Evolutionary conservation across 139 green algal genomes (phyloP).

Genomic region (Edaphochlamys debaryana): DNA sequence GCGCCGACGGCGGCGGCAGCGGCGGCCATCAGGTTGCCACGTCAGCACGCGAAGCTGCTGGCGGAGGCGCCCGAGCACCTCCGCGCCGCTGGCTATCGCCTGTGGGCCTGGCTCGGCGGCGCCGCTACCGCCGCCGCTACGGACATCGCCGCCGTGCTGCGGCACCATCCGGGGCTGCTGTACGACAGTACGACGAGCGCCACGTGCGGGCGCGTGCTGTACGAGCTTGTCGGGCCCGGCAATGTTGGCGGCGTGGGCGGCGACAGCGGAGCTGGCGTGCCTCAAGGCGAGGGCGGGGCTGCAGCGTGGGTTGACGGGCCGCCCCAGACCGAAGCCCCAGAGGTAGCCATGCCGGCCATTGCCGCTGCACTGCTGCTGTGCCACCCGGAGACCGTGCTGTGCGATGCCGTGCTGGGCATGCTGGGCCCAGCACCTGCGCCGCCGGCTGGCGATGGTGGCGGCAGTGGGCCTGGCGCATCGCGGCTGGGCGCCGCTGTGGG

Average conservation of each 20-base stretch:
- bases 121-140: not conserved
- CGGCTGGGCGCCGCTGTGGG: not conserved
- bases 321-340: not conserved
- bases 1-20: not conserved
- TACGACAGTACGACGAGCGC: not conserved
- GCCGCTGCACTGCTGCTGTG: conserved; percentile 2
- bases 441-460: not conserved
- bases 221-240: not conserved
- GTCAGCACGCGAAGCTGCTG: not conserved
- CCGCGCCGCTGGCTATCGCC: not conserved
- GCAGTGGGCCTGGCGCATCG: not conserved
- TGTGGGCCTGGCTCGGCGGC: conserved; percentile 28
- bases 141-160: conserved; percentile 32
- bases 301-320: not conserved
- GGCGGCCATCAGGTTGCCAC: not conserved
- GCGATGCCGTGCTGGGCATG: not conserved
- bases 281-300: not conserved
- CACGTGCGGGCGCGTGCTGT: not conserved
- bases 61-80: not conserved
- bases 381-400: not conserved
- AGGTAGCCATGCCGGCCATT: not conserved
- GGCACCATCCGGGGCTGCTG: not conserved
- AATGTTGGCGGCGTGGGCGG: not conserved
- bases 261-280: not conserved
- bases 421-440: not conserved